phyloP scores from a whole-genome alignment of 345 rosid genomes.

The Euphorbia tirucalli region DNA sequence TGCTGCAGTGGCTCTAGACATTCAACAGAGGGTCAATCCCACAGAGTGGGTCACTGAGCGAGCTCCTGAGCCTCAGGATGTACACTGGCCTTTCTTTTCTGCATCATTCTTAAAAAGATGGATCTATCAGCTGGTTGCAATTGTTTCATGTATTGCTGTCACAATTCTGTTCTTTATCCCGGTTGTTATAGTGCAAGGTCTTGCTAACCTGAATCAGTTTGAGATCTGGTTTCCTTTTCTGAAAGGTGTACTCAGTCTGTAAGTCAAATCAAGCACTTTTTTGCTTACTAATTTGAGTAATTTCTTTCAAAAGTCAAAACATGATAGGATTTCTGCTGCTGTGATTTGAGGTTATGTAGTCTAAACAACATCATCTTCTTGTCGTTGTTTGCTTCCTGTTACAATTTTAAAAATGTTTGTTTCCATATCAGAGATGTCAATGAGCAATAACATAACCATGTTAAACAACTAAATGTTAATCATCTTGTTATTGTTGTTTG shows the following conservation, averaged over 20 bases:
- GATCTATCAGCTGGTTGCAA: constrained; percentile 58
- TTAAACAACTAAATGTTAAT: too few relatives aligned
- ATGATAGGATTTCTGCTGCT: not conserved
- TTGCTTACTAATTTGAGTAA: not conserved
- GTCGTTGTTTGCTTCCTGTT: not conserved
- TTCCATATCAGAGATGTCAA: too few relatives aligned
- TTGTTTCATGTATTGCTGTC: constrained; percentile 50
- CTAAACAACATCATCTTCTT: not conserved
- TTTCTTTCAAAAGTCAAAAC: constrained; percentile 6
- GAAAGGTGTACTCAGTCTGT: constrained; percentile 59
- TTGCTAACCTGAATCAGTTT: constrained; percentile 76
- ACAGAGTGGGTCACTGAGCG: constrained; percentile 82
- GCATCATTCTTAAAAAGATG: constrained; percentile 73
- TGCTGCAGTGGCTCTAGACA: constrained; percentile 72
- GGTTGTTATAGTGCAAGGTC: constrained; percentile 85
- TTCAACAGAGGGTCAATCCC: constrained; percentile 78
- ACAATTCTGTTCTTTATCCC: constrained; percentile 70
- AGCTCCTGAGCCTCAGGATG: constrained; percentile 85
- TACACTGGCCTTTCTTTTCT: constrained; percentile 91
- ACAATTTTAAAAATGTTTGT: too few relatives aligned
- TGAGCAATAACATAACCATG: too few relatives aligned
- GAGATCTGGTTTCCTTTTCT: constrained; percentile 80
- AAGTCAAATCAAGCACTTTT: constrained; percentile 35
- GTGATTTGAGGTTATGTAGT: not conserved
- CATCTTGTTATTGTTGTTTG: not conserved